Evolutionary conservation across 1,139 yeast species (phyloP).

Genomic region (Pichia sp.): DNA sequence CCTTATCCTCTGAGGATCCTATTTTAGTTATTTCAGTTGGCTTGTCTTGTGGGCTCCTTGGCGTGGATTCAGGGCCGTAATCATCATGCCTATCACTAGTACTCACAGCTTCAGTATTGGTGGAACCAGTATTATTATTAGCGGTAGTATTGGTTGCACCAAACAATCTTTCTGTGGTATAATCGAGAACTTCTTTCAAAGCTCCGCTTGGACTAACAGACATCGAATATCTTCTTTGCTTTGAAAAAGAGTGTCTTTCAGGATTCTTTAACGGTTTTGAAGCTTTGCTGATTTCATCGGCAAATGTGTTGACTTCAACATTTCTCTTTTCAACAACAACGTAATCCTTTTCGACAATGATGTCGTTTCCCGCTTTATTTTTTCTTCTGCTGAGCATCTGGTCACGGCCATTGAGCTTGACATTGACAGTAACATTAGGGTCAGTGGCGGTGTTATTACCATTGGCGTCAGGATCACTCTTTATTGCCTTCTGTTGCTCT

Average conservation of each 20-base stretch:
- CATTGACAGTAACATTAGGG: neutral
- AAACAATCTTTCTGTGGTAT: slow-evolving; percentile 84
- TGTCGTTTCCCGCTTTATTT: slow-evolving; percentile 2
- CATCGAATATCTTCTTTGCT: slow-evolving; percentile 11
- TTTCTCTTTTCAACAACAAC: slow-evolving; percentile 93
- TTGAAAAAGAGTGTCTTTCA: slow-evolving; percentile 3
- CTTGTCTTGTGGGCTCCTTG: neutral
- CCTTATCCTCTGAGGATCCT: neutral
- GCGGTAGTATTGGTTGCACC: slow-evolving; percentile 38
- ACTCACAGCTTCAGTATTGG: neutral
- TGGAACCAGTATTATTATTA: neutral
- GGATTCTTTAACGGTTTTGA: neutral
- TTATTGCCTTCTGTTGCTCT: slow-evolving; percentile 2
- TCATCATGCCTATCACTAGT: neutral
- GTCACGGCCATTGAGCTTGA: neutral
- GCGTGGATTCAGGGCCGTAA: neutral
- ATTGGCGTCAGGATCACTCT: neutral
- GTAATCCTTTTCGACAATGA: slow-evolving; percentile 61
- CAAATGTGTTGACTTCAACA: slow-evolving; percentile 91
- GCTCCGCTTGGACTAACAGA: slow-evolving; percentile 82
- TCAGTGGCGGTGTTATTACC: neutral
- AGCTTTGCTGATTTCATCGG: slow-evolving; percentile 79
- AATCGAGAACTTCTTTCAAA: slow-evolving; percentile 76
- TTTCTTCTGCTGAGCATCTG: neutral
- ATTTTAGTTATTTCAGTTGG: neutral